Percentiles rank a stretch among this genome's conserved stretches.
phyloP scores from a whole-genome alignment of 2,329 filamentous ascomycete species.

The Trichoderma afroharzianum region DNA sequence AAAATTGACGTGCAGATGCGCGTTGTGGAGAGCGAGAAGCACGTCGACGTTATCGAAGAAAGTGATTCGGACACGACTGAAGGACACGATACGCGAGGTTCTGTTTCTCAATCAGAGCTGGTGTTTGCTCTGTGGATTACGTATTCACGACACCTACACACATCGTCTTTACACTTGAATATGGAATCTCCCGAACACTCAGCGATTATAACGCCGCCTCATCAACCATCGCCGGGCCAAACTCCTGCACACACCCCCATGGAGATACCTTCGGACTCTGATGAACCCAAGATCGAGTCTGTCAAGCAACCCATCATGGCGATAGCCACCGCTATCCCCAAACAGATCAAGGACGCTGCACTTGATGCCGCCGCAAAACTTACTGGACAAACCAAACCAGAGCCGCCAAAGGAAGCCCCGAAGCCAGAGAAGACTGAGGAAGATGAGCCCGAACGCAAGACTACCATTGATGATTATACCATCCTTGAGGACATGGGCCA shows the following conservation, averaged over 20 bases:
- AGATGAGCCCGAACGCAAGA: conserved; percentile 55
- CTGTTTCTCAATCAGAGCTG: conserved; percentile 62
- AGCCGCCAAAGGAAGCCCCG: conserved; percentile 31
- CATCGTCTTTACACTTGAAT: conserved; percentile 47
- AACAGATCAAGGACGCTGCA: conserved; percentile 56
- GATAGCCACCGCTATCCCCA: conserved; percentile 48
- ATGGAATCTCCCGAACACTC: conserved; percentile 60
- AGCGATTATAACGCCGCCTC: conserved; percentile 66
- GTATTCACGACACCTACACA: conserved; percentile 87
- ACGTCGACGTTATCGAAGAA: conserved; percentile 57
- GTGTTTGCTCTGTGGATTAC: conserved; percentile 97
- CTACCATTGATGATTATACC: conserved; percentile 82
- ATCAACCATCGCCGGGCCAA: conserved; percentile 76
- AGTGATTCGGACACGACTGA: conserved; percentile 43
- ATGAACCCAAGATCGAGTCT: conserved; percentile 41
- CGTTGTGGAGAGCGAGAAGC: conserved; percentile 84
- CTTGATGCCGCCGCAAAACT: conserved; percentile 53
- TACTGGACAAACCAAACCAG: conserved; percentile 38
- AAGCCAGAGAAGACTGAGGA: conserved; percentile 35
- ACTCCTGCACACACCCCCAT: conserved; percentile 54
- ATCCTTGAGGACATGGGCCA: conserved; percentile 98
- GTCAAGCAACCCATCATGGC: conserved; percentile 24
- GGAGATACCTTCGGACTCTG: conserved; percentile 50
- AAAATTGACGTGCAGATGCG: conserved; percentile 96
- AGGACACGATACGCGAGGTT: conserved; percentile 39